These are phyloP conservation scores for Thozetella sp. DNA, from an alignment of 495 filamentous ascomycete genomes.

Conservation along the genomic window DNA sequence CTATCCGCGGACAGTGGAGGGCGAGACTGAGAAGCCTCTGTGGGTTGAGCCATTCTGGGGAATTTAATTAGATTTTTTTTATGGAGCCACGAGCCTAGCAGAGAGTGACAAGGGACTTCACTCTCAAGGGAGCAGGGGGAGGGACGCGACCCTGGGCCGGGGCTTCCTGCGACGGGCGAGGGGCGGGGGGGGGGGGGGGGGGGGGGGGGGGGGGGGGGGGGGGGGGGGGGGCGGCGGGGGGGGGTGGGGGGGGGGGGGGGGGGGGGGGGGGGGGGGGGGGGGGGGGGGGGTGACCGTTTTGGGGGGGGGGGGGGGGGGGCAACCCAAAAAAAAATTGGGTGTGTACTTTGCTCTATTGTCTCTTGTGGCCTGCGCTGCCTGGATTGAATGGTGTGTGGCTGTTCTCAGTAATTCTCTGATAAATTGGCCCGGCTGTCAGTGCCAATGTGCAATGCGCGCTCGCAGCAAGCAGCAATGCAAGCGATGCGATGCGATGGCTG, in stretches of 20 bases:
- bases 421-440: conserved; percentile 20
- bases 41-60: conserved; percentile 40
- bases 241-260: neutral
- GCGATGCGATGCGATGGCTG: conserved; percentile 6
- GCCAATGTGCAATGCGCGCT: conserved; percentile 22
- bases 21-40: conserved; percentile 29
- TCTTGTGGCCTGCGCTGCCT: conserved; percentile 3
- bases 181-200: neutral
- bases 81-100: conserved; percentile 38
- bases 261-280: neutral
- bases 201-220: neutral
- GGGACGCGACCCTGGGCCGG: conserved; percentile 38
- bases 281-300: neutral
- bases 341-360: conserved; percentile 19
- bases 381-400: conserved; percentile 28
- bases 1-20: conserved; percentile 12
- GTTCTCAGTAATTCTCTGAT: conserved; percentile 28
- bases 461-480: conserved; percentile 16
- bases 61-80: conserved; percentile 44
- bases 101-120: conserved; percentile 24
- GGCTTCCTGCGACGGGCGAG: conserved; percentile 20
- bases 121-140: conserved; percentile 5
- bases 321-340: neutral
- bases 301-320: neutral
- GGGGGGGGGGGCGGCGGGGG: neutral